Evolutionary conservation across 805 yeast genomes (phyloP).

Genomic region (Debaryomyces hansenii): DNA sequence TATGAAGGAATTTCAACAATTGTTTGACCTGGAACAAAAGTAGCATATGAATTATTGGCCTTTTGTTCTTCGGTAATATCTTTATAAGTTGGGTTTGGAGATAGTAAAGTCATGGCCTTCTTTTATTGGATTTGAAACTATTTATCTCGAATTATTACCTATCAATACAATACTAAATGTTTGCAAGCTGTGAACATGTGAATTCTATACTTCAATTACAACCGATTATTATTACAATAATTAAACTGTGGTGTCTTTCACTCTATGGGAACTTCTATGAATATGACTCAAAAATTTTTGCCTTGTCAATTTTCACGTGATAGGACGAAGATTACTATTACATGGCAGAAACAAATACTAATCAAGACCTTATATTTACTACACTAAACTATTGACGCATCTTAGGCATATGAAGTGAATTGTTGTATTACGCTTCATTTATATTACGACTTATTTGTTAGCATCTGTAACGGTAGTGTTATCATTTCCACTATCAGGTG

Average conservation of each 20-base stretch:
- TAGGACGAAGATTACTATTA: too few species aligned
- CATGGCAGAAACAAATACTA: too few species aligned
- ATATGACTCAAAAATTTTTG: neutral
- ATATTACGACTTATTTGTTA: too few species aligned
- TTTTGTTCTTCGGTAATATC: constrained; percentile 47
- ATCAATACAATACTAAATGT: constrained; percentile 19
- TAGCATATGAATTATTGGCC: constrained; percentile 62
- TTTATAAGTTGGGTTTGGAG: constrained; percentile 25
- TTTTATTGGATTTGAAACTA: neutral
- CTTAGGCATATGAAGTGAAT: too few species aligned
- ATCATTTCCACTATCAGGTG: neutral
- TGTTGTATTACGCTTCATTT: too few species aligned
- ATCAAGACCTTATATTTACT: too few species aligned
- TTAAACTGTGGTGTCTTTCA: too few species aligned
- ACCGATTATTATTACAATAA: neutral
- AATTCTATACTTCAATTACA: constrained; percentile 1
- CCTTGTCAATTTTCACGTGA: neutral
- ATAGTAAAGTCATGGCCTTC: neutral
- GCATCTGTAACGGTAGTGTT: neutral
- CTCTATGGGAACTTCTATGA: too few species aligned
- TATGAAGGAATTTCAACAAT: constrained; percentile 76
- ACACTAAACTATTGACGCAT: too few species aligned
- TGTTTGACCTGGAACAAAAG: constrained; percentile 72
- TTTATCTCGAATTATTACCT: neutral
- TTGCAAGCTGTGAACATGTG: constrained; percentile 15